phyloP scores from a whole-genome alignment of 2,329 filamentous ascomycete genomes.

The Dothideomycetes sp. region DNA sequence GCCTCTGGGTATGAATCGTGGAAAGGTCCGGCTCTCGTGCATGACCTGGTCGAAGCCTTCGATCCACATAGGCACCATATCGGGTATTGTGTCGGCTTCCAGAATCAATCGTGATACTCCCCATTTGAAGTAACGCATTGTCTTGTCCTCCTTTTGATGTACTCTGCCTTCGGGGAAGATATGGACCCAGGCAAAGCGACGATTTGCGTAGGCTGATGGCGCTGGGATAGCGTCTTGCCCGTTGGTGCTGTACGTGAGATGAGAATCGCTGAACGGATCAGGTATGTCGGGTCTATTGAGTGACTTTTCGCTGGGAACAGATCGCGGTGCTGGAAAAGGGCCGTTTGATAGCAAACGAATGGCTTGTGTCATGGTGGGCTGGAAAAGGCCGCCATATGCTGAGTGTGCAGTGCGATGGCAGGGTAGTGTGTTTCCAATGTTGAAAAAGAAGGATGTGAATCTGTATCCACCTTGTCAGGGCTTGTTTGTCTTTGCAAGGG shows the following conservation, averaged over 20 bases:
- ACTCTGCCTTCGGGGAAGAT: constrained; percentile 94
- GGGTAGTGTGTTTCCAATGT: constrained; percentile 77
- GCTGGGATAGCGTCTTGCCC: constrained; percentile 55
- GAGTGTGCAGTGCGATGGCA: constrained; percentile 77
- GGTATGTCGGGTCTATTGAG: constrained; percentile 19
- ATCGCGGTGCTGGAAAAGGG: constrained; percentile 5
- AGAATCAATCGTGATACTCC: constrained; percentile 84
- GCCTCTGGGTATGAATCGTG: constrained; percentile 67
- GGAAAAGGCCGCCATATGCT: constrained; percentile 70
- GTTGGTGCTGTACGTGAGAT: constrained; percentile 53
- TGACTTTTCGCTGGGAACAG: constrained; percentile 2
- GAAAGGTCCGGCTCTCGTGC: constrained; percentile 70
- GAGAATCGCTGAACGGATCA: constrained; percentile 45
- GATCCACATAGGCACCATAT: constrained; percentile 88
- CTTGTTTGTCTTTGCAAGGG: constrained; percentile 7
- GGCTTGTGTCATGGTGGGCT: constrained; percentile 77
- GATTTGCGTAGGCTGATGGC: constrained; percentile 58
- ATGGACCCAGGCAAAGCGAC: constrained; percentile 77
- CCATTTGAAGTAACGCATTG: constrained; percentile 98
- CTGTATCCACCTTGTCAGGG: no score
- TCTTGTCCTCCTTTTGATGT: constrained; percentile 68
- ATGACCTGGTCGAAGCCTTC: constrained; percentile 83
- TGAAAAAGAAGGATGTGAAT: constrained; percentile 67
- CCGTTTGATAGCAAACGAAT: constrained; percentile 65
- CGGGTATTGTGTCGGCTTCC: constrained; percentile 75